Percentiles rank a stretch among this genome's conserved stretches.
Conservation (phyloP, 2,329 filamentous ascomycete genomes). For the Colletotrichum graminicola region DNA sequence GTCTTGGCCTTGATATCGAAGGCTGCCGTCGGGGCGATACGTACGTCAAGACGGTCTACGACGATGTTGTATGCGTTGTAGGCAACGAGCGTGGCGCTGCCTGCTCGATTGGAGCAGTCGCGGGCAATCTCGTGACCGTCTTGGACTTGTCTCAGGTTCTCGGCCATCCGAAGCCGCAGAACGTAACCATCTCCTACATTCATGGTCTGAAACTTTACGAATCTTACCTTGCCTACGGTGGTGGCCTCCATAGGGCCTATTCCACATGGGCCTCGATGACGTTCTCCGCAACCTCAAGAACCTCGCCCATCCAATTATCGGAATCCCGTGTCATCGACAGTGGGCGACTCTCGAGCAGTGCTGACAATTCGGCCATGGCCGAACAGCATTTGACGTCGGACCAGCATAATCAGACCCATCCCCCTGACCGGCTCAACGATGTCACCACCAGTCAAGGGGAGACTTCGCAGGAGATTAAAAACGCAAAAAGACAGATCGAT, state of each 20-base stretch:
- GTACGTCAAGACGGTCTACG: slow-evolving; percentile 21
- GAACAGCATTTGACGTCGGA: not conserved
- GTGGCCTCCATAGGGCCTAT: slow-evolving; percentile 13
- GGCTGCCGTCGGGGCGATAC: slow-evolving; percentile 13
- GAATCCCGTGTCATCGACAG: not conserved
- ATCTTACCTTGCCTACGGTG: not conserved
- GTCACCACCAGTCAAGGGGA: not conserved
- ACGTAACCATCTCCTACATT: not conserved
- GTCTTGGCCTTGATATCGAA: slow-evolving; percentile 16
- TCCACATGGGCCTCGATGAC: slow-evolving; percentile 24
- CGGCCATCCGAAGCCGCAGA: not conserved
- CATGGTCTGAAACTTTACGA: slow-evolving; percentile 5
- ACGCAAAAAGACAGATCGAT: not conserved
- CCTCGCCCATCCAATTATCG: not conserved
- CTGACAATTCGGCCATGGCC: not conserved
- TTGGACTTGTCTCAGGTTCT: not conserved
- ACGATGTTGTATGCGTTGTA: slow-evolving; percentile 29
- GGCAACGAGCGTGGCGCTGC: not conserved
- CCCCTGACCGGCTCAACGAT: not conserved
- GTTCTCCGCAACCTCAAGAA: not conserved
- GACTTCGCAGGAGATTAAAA: no score
- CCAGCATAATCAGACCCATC: not conserved
- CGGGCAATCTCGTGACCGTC: slow-evolving; percentile 25
- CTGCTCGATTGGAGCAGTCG: slow-evolving; percentile 26
- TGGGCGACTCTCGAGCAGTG: not conserved